phyloP scores from a whole-genome alignment of 192 early-diverging fungal genomes.

The Coemansia sp. region DNA sequence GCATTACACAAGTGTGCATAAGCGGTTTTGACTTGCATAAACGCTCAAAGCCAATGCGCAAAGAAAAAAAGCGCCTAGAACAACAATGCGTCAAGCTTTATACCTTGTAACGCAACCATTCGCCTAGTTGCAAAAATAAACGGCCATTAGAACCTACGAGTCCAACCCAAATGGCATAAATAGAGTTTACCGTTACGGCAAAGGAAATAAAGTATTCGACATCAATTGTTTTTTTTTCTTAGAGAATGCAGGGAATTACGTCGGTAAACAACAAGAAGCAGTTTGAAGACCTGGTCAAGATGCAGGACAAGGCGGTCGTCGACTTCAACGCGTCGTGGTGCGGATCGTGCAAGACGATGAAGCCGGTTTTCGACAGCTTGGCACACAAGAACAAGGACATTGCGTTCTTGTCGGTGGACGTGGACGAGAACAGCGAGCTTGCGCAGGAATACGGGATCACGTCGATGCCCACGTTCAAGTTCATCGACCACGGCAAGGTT shows the following conservation, averaged over 20 bases:
- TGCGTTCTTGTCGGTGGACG: conserved; percentile 78
- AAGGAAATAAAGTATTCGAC: too few species aligned
- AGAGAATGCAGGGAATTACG: conserved; percentile 1
- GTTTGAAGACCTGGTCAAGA: conserved; percentile 22
- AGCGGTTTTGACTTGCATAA: too few species aligned
- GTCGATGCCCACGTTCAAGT: conserved; percentile 80
- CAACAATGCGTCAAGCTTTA: too few species aligned
- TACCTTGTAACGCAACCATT: too few species aligned
- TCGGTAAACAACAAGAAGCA: conserved; percentile 8
- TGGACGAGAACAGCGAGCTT: conserved; percentile 62
- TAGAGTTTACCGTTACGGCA: too few species aligned
- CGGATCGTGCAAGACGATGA: conserved; percentile 78
- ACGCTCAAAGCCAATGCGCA: too few species aligned
- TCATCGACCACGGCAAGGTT: conserved; percentile 61
- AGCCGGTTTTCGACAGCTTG: conserved; percentile 65
- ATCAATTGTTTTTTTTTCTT: background rate
- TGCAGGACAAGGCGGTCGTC: conserved; percentile 57
- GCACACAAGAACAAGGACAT: conserved; percentile 56
- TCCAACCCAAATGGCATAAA: too few species aligned
- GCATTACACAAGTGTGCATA: too few species aligned
- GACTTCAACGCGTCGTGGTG: conserved; percentile 86
- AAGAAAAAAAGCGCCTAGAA: too few species aligned
- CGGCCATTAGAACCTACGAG: too few species aligned
- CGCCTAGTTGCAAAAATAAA: too few species aligned
- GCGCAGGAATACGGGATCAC: conserved; percentile 53